These are phyloP conservation scores for Aspergillus sp. DNA, from an alignment of 2,329 filamentous ascomycete genomes.

Conservation along the genomic window DNA sequence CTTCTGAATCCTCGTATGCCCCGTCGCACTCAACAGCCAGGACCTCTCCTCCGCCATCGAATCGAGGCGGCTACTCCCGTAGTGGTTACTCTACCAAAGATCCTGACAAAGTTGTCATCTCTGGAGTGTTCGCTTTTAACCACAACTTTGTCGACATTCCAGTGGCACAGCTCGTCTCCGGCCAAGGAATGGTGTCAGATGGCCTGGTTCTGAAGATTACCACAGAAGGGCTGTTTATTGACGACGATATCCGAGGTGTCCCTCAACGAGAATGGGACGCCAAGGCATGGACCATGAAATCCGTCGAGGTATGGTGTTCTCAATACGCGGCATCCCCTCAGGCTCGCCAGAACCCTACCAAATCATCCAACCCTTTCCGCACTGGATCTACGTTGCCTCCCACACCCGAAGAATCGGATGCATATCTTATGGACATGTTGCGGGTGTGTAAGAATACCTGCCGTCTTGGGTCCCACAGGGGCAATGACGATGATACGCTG, in stretches of 20 bases:
- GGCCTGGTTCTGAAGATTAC: constrained; percentile 87
- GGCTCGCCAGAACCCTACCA: constrained; percentile 24
- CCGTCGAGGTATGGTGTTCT: constrained; percentile 79
- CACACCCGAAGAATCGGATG: constrained; percentile 59
- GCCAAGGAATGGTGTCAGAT: constrained; percentile 79
- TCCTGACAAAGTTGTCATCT: constrained; percentile 92
- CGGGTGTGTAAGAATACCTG: constrained; percentile 60
- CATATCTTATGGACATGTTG: constrained; percentile 57
- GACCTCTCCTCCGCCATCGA: constrained; percentile 75
- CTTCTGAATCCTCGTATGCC: constrained; percentile 81
- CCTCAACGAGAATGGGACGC: constrained; percentile 98
- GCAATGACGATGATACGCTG: constrained; percentile 13
- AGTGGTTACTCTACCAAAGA: constrained; percentile 80
- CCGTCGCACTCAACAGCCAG: constrained; percentile 75
- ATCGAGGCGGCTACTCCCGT: constrained; percentile 68
- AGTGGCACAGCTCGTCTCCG: constrained; percentile 79
- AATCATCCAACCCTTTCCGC: constrained; percentile 27
- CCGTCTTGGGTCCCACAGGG: constrained; percentile 38
- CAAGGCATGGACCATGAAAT: constrained; percentile 94
- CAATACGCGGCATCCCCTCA: constrained; percentile 46
- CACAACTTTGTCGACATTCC: constrained; percentile 84
- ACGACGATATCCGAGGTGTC: constrained; percentile 85
- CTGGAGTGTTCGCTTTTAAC: constrained; percentile 86
- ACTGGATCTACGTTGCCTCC: constrained; percentile 47
- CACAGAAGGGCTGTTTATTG: constrained; percentile 91